phyloP scores from a whole-genome alignment of 345 rosid genomes.

The Euphorbia pulcherrima region DNA sequence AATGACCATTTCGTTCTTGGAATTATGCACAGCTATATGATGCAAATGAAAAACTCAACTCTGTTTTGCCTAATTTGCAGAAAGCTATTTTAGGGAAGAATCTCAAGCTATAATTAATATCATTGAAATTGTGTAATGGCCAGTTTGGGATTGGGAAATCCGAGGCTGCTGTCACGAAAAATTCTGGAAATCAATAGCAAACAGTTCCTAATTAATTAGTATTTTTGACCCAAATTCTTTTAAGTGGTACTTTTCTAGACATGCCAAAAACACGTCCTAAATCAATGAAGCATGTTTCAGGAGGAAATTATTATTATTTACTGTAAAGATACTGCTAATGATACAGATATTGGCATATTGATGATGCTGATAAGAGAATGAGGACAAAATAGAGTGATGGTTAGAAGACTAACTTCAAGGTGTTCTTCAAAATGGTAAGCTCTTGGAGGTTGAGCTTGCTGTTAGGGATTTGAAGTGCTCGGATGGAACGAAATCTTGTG shows the following conservation, averaged over 20 bases:
- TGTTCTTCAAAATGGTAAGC: conserved; percentile 60
- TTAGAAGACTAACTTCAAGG: conserved; percentile 30
- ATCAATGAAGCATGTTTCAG: not conserved
- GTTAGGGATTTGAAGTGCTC: conserved; percentile 84
- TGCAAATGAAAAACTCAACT: conserved; percentile 10
- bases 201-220: too few species aligned
- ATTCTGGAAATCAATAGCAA: too few species aligned
- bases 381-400: not conserved
- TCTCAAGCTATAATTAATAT: conserved; percentile 10
- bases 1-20: conserved; percentile 23
- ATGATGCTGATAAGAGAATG: conserved; percentile 7
- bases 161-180: too few species aligned
- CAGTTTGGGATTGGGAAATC: too few species aligned
- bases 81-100: conserved; percentile 16
- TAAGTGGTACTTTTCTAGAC: too few species aligned
- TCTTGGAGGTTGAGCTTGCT: conserved; percentile 80
- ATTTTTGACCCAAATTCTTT: too few species aligned
- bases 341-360: conserved; percentile 19
- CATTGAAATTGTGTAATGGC: conserved; percentile 1
- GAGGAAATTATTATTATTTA: not conserved
- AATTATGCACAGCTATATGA: not conserved
- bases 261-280: too few species aligned
- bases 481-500: conserved; percentile 76
- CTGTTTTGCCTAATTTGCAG: conserved; percentile 24
- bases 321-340: conserved; percentile 13